Evolutionary conservation across 116 monocot genomes (phyloP), one percentile per base, ranked within the genome.

Genomic region (Iris pallida): DNA sequence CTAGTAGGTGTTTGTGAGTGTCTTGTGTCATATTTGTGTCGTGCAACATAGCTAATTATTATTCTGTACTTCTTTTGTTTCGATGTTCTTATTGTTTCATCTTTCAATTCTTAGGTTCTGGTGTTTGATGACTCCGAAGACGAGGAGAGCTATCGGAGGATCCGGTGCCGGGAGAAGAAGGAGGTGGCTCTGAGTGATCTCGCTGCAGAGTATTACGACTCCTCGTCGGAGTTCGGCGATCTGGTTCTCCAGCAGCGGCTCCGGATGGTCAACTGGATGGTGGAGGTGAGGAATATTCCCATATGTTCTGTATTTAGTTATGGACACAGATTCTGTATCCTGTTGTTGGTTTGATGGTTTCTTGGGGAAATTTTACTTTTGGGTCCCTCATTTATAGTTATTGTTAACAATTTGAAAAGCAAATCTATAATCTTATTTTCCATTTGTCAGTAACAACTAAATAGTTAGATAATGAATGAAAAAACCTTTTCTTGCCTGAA

Each of bases 221-320:
- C 30, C 4, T 63, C 3, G 18, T 73, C 77, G 8, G 74, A 76
- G 11, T 75, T 55, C 66, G 75, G 85, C 62, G 80, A 74, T 64
- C 70, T 89, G 66, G 53, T 97, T 49, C 58, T 83, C 16, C 66
- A 79, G 42, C 89, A 97, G 65, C 75, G 96, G 67, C 42, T 80
- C 13, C 43, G 79, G 64, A 87, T 97, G 89, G 76, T 97, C 47
- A 87, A 87, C 55, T 92, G 96, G 96, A 92, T 97, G 54, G 63
- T 92, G 55, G 92, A 87, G 87, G 96, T 97, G 57, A 81, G 71
- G 8, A 9, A 4, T 19, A 10, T 51, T 71, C 30, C 30, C 51
- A 3, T 52, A 1, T 52, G 51, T 14, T 52, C 12, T 10, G 51
- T 10, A 52, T 8, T 52, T 52, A 52, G 14, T 52, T 52, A 52